Evolutionary conservation across 495 filamentous ascomycete species (phyloP).

Genomic region (Friedmanniomyces simplex): DNA sequence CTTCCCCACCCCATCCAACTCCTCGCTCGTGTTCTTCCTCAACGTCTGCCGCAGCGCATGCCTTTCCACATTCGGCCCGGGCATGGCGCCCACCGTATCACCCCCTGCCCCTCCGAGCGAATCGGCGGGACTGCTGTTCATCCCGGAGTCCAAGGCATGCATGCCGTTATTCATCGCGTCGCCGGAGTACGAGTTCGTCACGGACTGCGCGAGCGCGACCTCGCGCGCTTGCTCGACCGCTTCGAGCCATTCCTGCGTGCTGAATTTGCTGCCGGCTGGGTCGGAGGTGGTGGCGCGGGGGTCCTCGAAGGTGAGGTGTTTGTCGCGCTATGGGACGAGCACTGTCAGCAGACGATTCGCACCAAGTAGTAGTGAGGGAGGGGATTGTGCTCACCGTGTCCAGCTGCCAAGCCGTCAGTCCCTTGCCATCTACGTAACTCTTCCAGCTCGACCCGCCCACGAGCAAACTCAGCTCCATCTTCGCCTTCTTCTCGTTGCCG

Average conservation of each 20-base stretch:
- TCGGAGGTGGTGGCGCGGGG: constrained; percentile 48
- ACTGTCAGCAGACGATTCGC: not conserved
- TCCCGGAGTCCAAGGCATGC: constrained; percentile 53
- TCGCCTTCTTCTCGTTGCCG: constrained; percentile 91
- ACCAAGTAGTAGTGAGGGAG: not conserved
- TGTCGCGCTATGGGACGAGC: constrained; percentile 53
- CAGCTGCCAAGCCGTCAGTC: constrained; percentile 76
- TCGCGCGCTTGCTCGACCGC: constrained; percentile 71
- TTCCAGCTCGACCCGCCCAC: constrained; percentile 62
- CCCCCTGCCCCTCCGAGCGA: constrained; percentile 52
- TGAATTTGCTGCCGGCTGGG: constrained; percentile 37
- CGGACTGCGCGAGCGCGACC: constrained; percentile 61
- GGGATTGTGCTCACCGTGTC: constrained; percentile 64
- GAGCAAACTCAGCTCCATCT: constrained; percentile 76
- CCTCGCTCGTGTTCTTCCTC: constrained; percentile 30
- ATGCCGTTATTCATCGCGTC: constrained; percentile 52
- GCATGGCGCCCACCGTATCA: constrained; percentile 3
- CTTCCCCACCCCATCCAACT: constrained; percentile 44
- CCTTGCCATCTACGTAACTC: constrained; percentile 71
- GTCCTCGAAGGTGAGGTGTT: constrained; percentile 90
- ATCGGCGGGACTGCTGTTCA: constrained; percentile 68
- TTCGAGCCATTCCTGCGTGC: constrained; percentile 80
- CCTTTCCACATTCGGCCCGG: constrained; percentile 6
- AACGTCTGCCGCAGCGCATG: constrained; percentile 34
- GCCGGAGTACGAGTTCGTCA: constrained; percentile 50